Evolutionary conservation across 148 eudicot genomes (phyloP).

Genomic region (Vaccinium darrowii): DNA sequence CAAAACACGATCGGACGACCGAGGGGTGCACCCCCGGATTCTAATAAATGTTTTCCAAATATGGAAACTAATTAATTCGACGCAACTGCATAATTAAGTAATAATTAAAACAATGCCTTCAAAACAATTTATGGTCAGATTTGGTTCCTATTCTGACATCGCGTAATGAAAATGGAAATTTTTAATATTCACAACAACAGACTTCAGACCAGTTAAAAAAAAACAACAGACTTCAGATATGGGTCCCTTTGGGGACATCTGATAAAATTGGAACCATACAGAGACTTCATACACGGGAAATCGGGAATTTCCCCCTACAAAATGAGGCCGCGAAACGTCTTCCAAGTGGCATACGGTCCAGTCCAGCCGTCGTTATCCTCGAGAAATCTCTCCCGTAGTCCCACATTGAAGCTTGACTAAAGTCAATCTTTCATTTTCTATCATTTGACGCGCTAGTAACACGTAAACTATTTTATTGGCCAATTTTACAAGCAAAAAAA

Average conservation of each 20-base stretch:
- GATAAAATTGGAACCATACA: too few relatives aligned
- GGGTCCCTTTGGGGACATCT: too few relatives aligned
- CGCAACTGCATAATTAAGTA: too few relatives aligned
- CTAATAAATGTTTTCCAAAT: neutral
- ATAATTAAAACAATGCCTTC: too few relatives aligned
- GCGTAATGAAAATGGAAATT: neutral
- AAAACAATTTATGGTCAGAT: neutral
- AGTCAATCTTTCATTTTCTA: neutral
- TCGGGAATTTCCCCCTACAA: neutral
- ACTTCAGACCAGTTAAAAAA: too few relatives aligned
- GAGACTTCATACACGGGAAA: neutral
- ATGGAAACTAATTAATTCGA: too few relatives aligned
- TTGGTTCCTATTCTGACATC: neutral
- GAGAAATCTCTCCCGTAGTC: neutral
- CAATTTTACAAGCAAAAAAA: too few relatives aligned
- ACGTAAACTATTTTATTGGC: neutral
- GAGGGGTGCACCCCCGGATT: too few relatives aligned
- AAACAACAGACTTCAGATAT: neutral
- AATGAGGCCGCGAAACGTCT: neutral
- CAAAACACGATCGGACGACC: too few relatives aligned
- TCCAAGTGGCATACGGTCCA: neutral
- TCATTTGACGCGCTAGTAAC: conserved; percentile 8
- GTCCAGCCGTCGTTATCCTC: neutral
- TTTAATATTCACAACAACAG: too few relatives aligned
- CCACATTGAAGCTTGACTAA: neutral